Conservation (phyloP, 352 stramenopile species). For the Thalassiosira ordinaria region DNA sequence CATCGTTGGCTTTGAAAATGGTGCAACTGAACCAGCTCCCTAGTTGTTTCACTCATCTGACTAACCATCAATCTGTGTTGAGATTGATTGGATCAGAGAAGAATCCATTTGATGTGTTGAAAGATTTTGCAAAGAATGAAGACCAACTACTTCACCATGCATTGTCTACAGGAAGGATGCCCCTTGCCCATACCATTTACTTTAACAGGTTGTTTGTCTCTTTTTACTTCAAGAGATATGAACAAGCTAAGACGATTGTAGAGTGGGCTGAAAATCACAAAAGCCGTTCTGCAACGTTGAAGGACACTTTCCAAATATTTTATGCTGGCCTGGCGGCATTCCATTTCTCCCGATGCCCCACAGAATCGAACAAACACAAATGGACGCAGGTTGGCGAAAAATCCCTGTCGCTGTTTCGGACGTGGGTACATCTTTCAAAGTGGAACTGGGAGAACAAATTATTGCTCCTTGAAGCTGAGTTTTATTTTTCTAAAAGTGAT, state of each 20-base stretch:
- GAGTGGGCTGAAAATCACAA: constrained; percentile 16
- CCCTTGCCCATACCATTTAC: background rate
- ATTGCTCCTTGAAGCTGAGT: constrained; percentile 36
- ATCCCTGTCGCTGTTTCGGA: too few relatives aligned
- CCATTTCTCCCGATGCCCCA: too few relatives aligned
- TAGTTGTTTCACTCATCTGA: background rate
- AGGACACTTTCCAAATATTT: too few relatives aligned
- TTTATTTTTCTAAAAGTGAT: constrained; percentile 11
- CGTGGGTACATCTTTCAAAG: too few relatives aligned
- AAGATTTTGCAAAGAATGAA: too few relatives aligned
- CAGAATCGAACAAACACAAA: too few relatives aligned
- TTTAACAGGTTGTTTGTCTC: constrained; percentile 29
- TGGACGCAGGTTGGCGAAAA: too few relatives aligned
- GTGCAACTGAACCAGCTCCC: constrained; percentile 14
- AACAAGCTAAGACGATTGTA: constrained; percentile 23
- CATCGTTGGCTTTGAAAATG: background rate
- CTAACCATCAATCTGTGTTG: constrained; percentile 12
- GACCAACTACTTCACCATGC: constrained; percentile 14
- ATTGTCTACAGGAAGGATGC: constrained; percentile 4
- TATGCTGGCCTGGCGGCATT: too few relatives aligned
- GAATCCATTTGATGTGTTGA: constrained; percentile 2
- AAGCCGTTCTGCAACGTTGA: too few relatives aligned
- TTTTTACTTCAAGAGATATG: constrained; percentile 40
- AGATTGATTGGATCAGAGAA: constrained; percentile 6
- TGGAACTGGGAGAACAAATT: constrained; percentile 45